Base-by-base conservation (phyloP, 2,329 filamentous ascomycete species). In the Fusarium armeniacum region DNA sequence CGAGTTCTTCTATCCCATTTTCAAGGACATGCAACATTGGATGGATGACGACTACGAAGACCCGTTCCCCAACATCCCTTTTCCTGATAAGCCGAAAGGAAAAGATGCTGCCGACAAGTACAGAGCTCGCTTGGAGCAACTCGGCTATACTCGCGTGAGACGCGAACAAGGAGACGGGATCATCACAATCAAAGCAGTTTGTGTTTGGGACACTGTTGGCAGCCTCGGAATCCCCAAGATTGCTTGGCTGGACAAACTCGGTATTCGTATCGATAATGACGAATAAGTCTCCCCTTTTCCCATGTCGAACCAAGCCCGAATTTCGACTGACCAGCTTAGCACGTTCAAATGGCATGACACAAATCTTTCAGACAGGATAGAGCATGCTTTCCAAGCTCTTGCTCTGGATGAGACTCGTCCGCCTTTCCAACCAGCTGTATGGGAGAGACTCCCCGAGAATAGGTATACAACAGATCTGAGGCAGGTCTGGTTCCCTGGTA, bases 401-500 rank as follows among this genome's bases (percentile, higher is more conserved):
- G 87, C 86, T 1, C 76, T 89, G 3, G 87, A 89, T 60, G 87
- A 89, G 76, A 83, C 81, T 22, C 83, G 87, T 11, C 76, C 82
- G 1, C 82, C 86, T 0, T 89, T 89, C 62, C 79, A 77, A n/a
- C 86, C 86, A 15, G 84, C 86, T 3, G 76, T 89, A 2, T 89
- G 85, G 86, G 84, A 87, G 69, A 79, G 82, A 22, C 76, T 78
- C 11, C 76, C 77, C 0, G 75, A 78, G 28, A 79, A 81, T 32
- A 77, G 75, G 36, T 72, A 77, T 16, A 78, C 76, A 24, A 83
- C 83, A 3, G 80, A 86, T 62, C 77, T 86, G 45, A 79, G 83
- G 30, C 84, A 86, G 65, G 83, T 85, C 15, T 90, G 89, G 89
- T 93, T 94, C 73, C 89, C 91, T 0, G 91, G 91, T 9, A 87